phyloP scores from a whole-genome alignment of 768 basidiomycete genomes.

The Trametes cingulata region DNA sequence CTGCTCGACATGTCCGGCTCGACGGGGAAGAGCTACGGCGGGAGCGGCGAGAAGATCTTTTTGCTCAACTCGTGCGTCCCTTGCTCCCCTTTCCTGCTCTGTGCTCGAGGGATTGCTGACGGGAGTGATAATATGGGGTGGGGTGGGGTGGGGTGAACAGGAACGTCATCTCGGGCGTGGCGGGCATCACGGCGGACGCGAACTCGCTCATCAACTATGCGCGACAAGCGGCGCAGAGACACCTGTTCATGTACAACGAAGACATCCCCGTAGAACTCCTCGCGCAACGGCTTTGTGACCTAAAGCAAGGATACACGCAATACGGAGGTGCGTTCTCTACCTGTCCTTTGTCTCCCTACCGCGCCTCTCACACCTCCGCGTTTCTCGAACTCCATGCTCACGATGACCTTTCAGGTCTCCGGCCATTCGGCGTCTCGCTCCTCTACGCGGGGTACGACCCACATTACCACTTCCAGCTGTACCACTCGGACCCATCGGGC shows the following conservation, averaged over 20 bases:
- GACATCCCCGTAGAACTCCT: constrained; percentile 98
- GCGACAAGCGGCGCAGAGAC: constrained; percentile 84
- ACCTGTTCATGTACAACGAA: constrained; percentile 90
- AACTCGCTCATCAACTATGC: constrained; percentile 97
- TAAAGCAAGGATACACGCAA: constrained; percentile 99
- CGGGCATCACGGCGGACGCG: constrained; percentile 95
- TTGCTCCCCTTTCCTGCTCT: background rate
- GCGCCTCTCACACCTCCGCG: background rate
- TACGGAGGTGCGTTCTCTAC: constrained; percentile 69
- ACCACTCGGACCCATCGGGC: constrained; percentile 97
- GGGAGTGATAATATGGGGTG: background rate
- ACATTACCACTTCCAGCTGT: constrained; percentile 94
- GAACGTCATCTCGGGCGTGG: constrained; percentile 93
- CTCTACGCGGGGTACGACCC: constrained; percentile 97
- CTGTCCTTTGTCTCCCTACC: background rate
- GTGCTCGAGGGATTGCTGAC: background rate
- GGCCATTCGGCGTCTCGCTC: constrained; percentile 96
- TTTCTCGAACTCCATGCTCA: constrained; percentile 3
- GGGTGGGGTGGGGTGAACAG: constrained; percentile 42
- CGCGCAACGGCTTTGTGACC: constrained; percentile 89
- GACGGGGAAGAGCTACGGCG: constrained; percentile 89
- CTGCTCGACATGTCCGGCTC: constrained; percentile 86
- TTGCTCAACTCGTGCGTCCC: constrained; percentile 80
- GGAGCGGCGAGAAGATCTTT: constrained; percentile 98
- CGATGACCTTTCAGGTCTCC: constrained; percentile 64